phyloP scores from a whole-genome alignment of 495 filamentous ascomycete species.

The Neurospora sp. region DNA sequence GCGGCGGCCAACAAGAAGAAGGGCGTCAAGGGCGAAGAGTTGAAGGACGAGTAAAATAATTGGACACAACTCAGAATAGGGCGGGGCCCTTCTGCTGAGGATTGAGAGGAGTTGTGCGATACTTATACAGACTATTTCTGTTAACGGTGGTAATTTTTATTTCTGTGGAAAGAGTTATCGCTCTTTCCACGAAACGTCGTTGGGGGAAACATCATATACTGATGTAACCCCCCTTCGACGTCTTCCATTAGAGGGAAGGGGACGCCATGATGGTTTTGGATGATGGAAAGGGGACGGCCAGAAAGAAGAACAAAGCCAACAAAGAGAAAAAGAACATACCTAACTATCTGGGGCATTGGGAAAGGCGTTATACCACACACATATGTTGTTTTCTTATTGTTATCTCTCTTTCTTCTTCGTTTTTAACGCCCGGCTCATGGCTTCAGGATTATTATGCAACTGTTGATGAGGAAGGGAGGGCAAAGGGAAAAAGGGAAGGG shows the following conservation, averaged over 20 bases:
- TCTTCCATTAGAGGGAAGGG: not conserved
- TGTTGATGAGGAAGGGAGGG: not conserved
- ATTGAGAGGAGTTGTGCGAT: not conserved
- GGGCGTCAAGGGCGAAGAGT: slow-evolving; percentile 21
- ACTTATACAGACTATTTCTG: not conserved
- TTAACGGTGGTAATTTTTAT: not conserved
- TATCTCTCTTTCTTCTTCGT: not conserved
- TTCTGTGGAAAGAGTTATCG: not conserved
- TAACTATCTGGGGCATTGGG: not conserved
- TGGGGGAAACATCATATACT: not conserved
- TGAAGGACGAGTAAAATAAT: not conserved
- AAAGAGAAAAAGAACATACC: not conserved
- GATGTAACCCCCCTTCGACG: not conserved
- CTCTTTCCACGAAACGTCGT: not conserved
- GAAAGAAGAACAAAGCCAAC: not conserved
- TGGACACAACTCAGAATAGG: not conserved
- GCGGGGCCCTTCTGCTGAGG: not conserved
- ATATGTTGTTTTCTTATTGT: not conserved
- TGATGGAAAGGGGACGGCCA: not conserved
- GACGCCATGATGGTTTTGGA: not conserved
- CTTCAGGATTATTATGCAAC: not conserved
- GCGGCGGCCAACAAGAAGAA: slow-evolving; percentile 27
- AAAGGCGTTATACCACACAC: not conserved
- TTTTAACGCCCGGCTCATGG: not conserved
- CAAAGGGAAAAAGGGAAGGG: not conserved